A percentile compares a stretch with the other conserved stretches of the same genome.
These are phyloP conservation scores for Fraxinus cuspidata DNA, from an alignment of 257 asterid species.

Conservation along the genomic window DNA sequence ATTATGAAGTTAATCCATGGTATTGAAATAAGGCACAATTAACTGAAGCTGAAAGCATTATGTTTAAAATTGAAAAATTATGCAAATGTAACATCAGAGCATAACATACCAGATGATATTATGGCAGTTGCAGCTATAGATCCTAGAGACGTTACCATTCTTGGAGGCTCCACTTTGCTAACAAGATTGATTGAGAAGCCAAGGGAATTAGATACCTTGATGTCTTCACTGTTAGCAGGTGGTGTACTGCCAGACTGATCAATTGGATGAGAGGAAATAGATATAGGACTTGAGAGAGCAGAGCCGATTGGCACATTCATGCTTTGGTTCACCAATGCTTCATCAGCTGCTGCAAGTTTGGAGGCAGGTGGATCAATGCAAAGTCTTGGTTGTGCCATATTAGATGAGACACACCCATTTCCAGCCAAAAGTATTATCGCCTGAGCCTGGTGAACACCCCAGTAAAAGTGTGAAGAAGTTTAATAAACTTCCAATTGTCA, in stretches of 20 bases:
- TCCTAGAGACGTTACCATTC: constrained; percentile 41
- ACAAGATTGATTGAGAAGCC: constrained; percentile 31
- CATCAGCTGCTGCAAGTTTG: constrained; percentile 44
- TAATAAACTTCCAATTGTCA: not conserved
- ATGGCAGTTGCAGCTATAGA: constrained; percentile 46
- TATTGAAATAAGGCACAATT: not conserved
- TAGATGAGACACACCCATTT: constrained; percentile 34
- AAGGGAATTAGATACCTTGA: constrained; percentile 36
- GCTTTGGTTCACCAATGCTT: constrained; percentile 39
- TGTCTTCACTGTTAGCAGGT: constrained; percentile 38
- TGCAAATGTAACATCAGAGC: not conserved
- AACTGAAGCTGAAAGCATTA: not conserved
- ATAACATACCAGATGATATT: constrained; percentile 52
- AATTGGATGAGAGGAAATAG: constrained; percentile 62
- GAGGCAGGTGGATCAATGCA: constrained; percentile 45
- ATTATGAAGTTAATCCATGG: not conserved
- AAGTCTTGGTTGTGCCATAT: constrained; percentile 42
- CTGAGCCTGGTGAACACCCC: constrained; percentile 59
- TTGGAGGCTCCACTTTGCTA: constrained; percentile 49
- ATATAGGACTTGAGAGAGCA: constrained; percentile 60
- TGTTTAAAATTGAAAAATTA: not conserved
- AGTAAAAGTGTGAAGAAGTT: not conserved
- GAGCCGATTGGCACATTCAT: constrained; percentile 38
- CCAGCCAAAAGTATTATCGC: constrained; percentile 81
- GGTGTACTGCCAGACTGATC: constrained; percentile 38